Evolutionary conservation across 345 rosid species (phyloP).

Genomic region (Salix koriyanagi): DNA sequence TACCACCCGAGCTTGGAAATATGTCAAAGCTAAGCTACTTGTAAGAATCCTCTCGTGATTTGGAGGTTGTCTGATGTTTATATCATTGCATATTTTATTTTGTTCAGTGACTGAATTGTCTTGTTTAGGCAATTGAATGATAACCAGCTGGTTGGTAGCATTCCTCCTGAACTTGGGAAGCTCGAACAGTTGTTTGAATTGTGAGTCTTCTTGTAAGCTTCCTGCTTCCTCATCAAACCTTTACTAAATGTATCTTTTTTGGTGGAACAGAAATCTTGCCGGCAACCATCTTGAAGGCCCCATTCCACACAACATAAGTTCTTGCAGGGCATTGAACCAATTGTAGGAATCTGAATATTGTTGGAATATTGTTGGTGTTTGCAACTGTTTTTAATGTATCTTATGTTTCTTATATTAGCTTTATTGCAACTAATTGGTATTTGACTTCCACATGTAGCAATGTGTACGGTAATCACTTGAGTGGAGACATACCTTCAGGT

Average conservation of each 20-base stretch:
- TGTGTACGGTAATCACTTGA: constrained; percentile 77
- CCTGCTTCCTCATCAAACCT: not conserved
- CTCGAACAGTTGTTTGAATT: constrained; percentile 86
- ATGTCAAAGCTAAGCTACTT: constrained; percentile 94
- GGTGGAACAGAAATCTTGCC: constrained; percentile 69
- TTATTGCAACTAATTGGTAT: not conserved
- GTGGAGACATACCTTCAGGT: constrained; percentile 70
- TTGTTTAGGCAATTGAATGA: constrained; percentile 69
- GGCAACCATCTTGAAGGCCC: constrained; percentile 78
- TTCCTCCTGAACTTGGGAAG: constrained; percentile 93
- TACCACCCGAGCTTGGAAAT: constrained; percentile 97
- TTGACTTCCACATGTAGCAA: constrained; percentile 38
- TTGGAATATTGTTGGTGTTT: not conserved
- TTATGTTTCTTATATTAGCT: not conserved
- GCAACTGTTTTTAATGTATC: not conserved
- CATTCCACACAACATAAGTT: constrained; percentile 75
- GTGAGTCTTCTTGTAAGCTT: constrained; percentile 33
- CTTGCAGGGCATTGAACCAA: constrained; percentile 82
- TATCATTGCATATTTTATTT: not conserved
- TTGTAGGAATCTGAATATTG: constrained; percentile 42
- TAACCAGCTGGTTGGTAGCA: constrained; percentile 60
- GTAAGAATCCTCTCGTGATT: constrained; percentile 34
- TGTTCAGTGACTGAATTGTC: not conserved
- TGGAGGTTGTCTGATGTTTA: too few relatives aligned
- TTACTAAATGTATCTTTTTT: not conserved